Evolutionary conservation across 2,329 filamentous ascomycete genomes (phyloP).

Genomic region (Remersonia thermophila): DNA sequence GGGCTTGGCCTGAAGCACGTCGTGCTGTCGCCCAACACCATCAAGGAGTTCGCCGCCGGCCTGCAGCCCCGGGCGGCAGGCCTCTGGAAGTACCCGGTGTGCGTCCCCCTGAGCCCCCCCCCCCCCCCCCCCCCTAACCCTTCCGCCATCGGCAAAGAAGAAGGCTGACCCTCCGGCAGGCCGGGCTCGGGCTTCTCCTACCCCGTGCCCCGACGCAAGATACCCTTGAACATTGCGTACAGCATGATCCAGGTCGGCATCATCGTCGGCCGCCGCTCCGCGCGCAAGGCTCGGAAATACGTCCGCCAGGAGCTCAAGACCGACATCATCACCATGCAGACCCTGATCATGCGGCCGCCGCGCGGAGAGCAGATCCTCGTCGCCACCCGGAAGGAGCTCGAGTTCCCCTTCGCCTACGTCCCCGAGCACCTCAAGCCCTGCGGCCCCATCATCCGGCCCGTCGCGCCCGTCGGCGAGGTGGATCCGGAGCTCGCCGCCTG

Average conservation of each 20-base stretch:
- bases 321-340: conserved; percentile 1
- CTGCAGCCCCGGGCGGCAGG: conserved; percentile 25
- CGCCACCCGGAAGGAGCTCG: conserved; percentile 21
- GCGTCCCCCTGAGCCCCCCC: too few species aligned
- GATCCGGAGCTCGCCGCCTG: conserved; percentile 31
- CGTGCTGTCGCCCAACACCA: conserved; percentile 32
- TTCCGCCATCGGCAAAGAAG: too few species aligned
- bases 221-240: conserved; percentile 31
- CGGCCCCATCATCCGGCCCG: conserved; percentile 32
- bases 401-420: conserved; percentile 25
- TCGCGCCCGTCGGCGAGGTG: conserved; percentile 21
- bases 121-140: background rate
- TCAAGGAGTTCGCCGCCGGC: conserved; percentile 28
- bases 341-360: conserved; percentile 6
- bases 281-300: conserved; percentile 1
- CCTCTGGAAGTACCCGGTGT: conserved; percentile 29
- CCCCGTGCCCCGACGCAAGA: conserved; percentile 31
- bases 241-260: conserved; percentile 19
- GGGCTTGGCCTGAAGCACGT: conserved; percentile 21
- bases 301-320: conserved; percentile 11
- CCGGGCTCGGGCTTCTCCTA: conserved; percentile 30
- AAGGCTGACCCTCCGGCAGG: too few species aligned
- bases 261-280: conserved; percentile 11
- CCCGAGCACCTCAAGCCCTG: conserved; percentile 28
- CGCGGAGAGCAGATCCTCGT: conserved; percentile 18